These are phyloP conservation scores for Trypanosoma melophagium DNA, from an alignment of 208 protist genomes.

Conservation along the genomic window DNA sequence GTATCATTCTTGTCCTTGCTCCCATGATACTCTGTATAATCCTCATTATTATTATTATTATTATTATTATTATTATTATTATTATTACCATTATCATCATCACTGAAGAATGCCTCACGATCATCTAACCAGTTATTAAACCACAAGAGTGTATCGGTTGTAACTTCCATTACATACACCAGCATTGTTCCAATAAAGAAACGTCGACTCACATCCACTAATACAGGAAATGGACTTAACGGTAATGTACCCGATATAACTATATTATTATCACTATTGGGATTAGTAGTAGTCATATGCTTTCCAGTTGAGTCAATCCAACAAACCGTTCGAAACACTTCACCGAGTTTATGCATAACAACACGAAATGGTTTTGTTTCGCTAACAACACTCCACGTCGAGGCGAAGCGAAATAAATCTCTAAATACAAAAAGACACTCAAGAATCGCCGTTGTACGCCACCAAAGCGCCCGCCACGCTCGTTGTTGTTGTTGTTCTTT, in stretches of 20 bases:
- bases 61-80: background rate
- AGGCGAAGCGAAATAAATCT: constrained; percentile 13
- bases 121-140: constrained; percentile 12
- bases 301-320: constrained; percentile 11
- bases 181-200: constrained; percentile 23
- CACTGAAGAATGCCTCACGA: background rate
- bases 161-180: constrained; percentile 6
- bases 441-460: constrained; percentile 13
- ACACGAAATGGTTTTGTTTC: constrained; percentile 8
- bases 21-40: too few species aligned
- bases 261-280: background rate
- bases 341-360: constrained; percentile 10
- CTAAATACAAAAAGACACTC: constrained; percentile 20
- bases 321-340: constrained; percentile 12
- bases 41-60: background rate
- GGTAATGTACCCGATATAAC: background rate
- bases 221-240: constrained; percentile 14
- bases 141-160: constrained; percentile 12
- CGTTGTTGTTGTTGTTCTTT: background rate
- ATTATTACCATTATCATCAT: background rate
- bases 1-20: too few species aligned
- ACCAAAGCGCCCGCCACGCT: constrained; percentile 6
- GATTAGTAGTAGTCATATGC: background rate
- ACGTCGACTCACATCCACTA: constrained; percentile 7
- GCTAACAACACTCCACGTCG: constrained; percentile 6